Percentiles rank a stretch among this genome's conserved stretches.
phyloP scores from a whole-genome alignment of 371 early-diverging fungal genomes.

The Circinella umbellata region DNA sequence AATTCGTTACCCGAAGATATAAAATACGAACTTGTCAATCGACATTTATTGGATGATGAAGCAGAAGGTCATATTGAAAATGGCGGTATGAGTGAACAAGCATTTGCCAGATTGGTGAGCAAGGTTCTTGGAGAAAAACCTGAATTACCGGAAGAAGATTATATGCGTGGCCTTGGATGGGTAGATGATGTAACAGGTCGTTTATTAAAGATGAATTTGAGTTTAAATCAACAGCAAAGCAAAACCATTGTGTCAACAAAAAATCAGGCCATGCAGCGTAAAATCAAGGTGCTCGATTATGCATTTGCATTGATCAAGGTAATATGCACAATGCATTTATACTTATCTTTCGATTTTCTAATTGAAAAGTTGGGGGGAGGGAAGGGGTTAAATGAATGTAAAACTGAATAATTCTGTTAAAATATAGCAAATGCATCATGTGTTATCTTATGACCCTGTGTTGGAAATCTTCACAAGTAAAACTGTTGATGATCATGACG shows the following conservation, averaged over 20 bases:
- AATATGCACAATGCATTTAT: constrained; percentile 9
- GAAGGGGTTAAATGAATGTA: too few relatives aligned
- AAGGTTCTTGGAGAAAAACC: constrained; percentile 33
- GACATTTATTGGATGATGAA: constrained; percentile 36
- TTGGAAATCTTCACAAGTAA: constrained; percentile 32
- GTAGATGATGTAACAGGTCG: constrained; percentile 47
- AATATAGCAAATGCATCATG: constrained; percentile 38
- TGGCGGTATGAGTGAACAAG: neutral
- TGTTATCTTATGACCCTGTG: constrained; percentile 45
- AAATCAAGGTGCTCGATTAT: constrained; percentile 47
- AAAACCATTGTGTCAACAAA: neutral
- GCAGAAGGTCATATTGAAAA: neutral
- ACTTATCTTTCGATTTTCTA: too few relatives aligned
- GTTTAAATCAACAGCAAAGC: neutral
- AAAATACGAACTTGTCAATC: constrained; percentile 41
- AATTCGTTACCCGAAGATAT: constrained; percentile 31
- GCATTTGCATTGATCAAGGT: constrained; percentile 56
- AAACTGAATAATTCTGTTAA: too few relatives aligned
- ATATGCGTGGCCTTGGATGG: constrained; percentile 53
- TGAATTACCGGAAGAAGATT: constrained; percentile 46
- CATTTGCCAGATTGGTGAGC: constrained; percentile 21
- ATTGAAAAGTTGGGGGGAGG: too few relatives aligned
- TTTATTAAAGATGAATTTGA: constrained; percentile 28
- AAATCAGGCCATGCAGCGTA: constrained; percentile 20
- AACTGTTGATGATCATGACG: constrained; percentile 18